phyloP scores from a whole-genome alignment of 208 protist genomes.

The Spongospora subterranea region DNA sequence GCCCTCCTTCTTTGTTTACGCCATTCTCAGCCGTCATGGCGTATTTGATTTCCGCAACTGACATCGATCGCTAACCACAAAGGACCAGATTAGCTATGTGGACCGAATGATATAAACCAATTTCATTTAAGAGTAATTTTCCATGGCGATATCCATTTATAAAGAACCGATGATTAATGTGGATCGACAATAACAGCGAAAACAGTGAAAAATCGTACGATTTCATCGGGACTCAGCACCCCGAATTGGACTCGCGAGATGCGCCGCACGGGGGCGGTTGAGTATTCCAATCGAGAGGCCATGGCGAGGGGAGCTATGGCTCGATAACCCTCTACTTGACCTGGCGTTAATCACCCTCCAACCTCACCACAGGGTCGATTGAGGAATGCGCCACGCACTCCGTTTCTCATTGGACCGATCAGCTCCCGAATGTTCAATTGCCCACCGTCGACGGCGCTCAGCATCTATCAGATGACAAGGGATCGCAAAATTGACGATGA shows the following conservation, averaged over 20 bases:
- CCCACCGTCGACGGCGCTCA: not conserved
- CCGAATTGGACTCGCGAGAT: slow-evolving; percentile 84
- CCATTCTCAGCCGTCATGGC: slow-evolving; percentile 71
- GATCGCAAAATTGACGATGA: not conserved
- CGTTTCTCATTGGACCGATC: not conserved
- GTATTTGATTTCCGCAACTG: slow-evolving; percentile 74
- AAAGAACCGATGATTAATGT: not conserved
- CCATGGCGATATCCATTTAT: too few species aligned
- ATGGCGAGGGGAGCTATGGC: not conserved
- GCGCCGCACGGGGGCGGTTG: slow-evolving; percentile 69
- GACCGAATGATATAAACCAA: slow-evolving; percentile 3
- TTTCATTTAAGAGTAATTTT: too few species aligned
- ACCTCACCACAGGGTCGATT: not conserved
- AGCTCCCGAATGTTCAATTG: not conserved
- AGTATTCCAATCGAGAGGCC: slow-evolving; percentile 30
- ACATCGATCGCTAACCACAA: slow-evolving; percentile 72
- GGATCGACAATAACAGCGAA: slow-evolving; percentile 25
- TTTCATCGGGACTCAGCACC: slow-evolving; percentile 83
- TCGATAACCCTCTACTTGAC: not conserved
- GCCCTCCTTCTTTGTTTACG: slow-evolving; percentile 75
- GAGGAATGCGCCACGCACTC: not conserved
- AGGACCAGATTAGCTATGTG: slow-evolving; percentile 1
- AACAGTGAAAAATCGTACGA: slow-evolving; percentile 70
- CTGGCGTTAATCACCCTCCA: not conserved
- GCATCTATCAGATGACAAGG: not conserved